A percentile compares a stretch with the other conserved stretches of the same genome.
phyloP scores from a whole-genome alignment of 192 early-diverging fungal genomes.

The Phycomyces nitens region DNA sequence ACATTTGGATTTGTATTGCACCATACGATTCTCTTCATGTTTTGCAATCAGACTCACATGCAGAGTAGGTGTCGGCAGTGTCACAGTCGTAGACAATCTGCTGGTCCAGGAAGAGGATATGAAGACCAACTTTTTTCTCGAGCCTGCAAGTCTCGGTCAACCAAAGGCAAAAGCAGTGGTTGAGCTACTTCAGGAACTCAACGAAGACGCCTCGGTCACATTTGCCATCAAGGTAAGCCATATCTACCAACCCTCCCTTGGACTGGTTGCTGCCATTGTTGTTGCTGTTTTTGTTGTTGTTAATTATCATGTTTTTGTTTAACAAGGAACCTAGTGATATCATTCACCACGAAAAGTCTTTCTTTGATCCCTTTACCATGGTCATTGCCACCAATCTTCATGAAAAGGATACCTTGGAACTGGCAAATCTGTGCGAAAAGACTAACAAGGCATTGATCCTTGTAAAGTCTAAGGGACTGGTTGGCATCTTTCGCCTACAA shows the following conservation, averaged over 20 bases:
- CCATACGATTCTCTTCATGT: no score
- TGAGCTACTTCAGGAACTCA: slow-evolving; percentile 77
- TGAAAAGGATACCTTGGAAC: slow-evolving; percentile 47
- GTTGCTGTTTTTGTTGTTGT: no score
- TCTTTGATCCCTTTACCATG: slow-evolving; percentile 66
- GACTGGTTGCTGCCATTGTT: no score
- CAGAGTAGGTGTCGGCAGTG: slow-evolving; percentile 77
- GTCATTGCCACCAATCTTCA: slow-evolving; percentile 71
- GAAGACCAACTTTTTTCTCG: slow-evolving; percentile 94
- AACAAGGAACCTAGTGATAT: slow-evolving; percentile 42
- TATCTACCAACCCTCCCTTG: background rate
- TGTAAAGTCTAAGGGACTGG: slow-evolving; percentile 69
- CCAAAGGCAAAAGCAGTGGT: slow-evolving; percentile 59
- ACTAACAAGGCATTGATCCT: slow-evolving; percentile 64
- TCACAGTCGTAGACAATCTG: slow-evolving; percentile 79
- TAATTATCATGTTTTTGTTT: background rate
- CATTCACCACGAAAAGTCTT: slow-evolving; percentile 48
- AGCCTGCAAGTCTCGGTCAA: slow-evolving; percentile 56
- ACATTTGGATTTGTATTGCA: no score
- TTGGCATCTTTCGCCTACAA: slow-evolving; percentile 68
- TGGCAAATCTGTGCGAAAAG: slow-evolving; percentile 65
- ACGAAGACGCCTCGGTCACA: slow-evolving; percentile 76
- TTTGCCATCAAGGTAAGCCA: slow-evolving; percentile 53
- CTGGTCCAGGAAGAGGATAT: slow-evolving; percentile 65
- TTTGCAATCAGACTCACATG: no score